Base-by-base conservation (phyloP, 768 basidiomycete genomes). In the Antrodiella citrinella region DNA sequence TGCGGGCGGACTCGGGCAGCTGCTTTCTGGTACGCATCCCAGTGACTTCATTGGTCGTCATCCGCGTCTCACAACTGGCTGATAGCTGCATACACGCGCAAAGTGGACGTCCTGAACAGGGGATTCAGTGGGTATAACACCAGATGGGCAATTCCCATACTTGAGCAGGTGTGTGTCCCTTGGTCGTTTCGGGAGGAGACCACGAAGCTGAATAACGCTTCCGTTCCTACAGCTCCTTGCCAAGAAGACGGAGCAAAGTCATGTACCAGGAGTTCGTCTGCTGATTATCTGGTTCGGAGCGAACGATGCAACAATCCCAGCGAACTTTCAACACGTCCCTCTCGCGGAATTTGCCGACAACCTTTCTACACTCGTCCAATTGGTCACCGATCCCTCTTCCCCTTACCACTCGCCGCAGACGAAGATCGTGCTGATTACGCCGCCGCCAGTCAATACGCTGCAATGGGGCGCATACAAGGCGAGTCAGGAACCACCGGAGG, bases 201-300 rank as follows among this genome's bases (percentile, higher is more conserved):
- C 19, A 47, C 21, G 19, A 23, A 25, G 30, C 25, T n/a, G n/a
- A 24, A 15, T 7, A n/a, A n/a, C n/a, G n/a, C 7, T 20, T n/a
- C 25, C 12, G 20, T 7, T n/a, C 5, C 1, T 21, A 4, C 56
- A 89, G 84, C 72, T 78, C 54, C 69, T 91, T 48, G 78, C 82
- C 12, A 78, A 72, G 52, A 72, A 66, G 55, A 58, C 71, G 4
- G 73, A 75, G 50, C 73, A 69, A 48, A 58, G 63, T 19, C 66
- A 74, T 47, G 69, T 71, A 30, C 82, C 86, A 5, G 78, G 73
- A 42, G 73, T 92, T 26, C 79, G 78, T 39, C 65, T 94, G n/a
- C 71, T 94, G 52, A 80, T 80, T 4, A 81, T 95, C 60, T 96
- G 91, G 91, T 88, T 89, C 53, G 92, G 92, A 44, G 83, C 84